A percentile compares a stretch with the other conserved stretches of the same genome.
These are phyloP conservation scores for Trichoderma polysporum DNA, from an alignment of 2,329 filamentous ascomycete species.

Conservation along the genomic window DNA sequence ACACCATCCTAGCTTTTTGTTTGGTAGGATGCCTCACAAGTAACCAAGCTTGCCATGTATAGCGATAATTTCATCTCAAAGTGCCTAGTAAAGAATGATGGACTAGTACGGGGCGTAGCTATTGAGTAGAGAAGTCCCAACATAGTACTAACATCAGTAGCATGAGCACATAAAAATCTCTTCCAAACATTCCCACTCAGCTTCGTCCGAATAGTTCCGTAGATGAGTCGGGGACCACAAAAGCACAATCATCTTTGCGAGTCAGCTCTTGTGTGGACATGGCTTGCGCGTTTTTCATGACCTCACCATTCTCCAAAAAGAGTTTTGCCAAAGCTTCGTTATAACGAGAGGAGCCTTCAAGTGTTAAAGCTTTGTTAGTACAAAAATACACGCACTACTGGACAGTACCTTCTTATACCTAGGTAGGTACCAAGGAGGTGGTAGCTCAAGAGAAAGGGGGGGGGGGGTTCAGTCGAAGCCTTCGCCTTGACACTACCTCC, in stretches of 20 bases:
- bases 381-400: not conserved
- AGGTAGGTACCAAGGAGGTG: too few species aligned
- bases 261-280: not conserved
- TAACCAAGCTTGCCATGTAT: not conserved
- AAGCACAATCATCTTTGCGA: not conserved
- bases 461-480: not conserved
- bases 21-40: not conserved
- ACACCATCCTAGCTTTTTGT: not conserved
- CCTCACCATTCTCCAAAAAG: not conserved
- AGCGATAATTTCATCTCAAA: not conserved
- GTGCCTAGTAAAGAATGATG: not conserved
- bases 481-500: not conserved
- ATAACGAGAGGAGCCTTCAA: not conserved
- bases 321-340: not conserved
- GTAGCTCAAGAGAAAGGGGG: not conserved
- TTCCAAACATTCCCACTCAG: not conserved
- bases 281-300: not conserved
- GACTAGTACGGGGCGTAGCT: not conserved
- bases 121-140: not conserved
- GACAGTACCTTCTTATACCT: not conserved
- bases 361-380: not conserved
- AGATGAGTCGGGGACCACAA: not conserved
- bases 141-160: not conserved
- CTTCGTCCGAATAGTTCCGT: not conserved
- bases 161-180: not conserved